These are phyloP conservation scores for Parmelia sp. DNA, from an alignment of 495 filamentous ascomycete species.

Conservation along the genomic window DNA sequence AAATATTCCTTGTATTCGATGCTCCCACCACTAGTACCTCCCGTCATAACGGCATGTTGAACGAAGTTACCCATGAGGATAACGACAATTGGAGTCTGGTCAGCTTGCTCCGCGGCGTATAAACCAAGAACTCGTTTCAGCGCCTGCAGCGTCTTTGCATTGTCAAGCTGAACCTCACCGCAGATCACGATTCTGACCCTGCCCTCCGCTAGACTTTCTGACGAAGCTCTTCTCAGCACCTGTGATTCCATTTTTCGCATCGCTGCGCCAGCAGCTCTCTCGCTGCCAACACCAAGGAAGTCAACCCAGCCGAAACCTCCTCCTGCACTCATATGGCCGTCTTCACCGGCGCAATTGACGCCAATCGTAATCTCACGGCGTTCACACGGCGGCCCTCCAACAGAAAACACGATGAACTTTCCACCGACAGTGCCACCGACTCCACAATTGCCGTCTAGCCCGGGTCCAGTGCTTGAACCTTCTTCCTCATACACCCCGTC, in stretches of 20 bases:
- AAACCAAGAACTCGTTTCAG: constrained; percentile 64
- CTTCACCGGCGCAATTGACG: constrained; percentile 47
- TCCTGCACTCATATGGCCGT: constrained; percentile 52
- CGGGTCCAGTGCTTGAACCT: constrained; percentile 57
- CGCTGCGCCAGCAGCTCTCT: constrained; percentile 70
- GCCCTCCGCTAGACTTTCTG: constrained; percentile 31
- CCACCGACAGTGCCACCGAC: constrained; percentile 86
- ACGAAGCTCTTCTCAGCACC: constrained; percentile 26
- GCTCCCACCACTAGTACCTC: constrained; percentile 58
- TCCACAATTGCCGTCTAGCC: constrained; percentile 66
- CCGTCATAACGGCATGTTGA: constrained; percentile 62
- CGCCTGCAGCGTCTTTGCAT: constrained; percentile 67
- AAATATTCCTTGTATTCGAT: constrained; percentile 96
- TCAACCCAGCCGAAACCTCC: constrained; percentile 94
- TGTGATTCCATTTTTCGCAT: constrained; percentile 68
- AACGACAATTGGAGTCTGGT: constrained; percentile 68
- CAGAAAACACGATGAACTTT: constrained; percentile 78
- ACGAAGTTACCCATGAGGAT: constrained; percentile 83
- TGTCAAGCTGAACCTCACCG: constrained; percentile 79
- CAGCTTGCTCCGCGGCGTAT: constrained; percentile 57
- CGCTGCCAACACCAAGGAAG: constrained; percentile 85
- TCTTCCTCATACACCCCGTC: constrained; percentile 95
- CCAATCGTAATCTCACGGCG: constrained; percentile 73
- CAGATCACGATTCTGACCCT: constrained; percentile 59
- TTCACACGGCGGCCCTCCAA: constrained; percentile 87